Evolutionary conservation across 2,329 filamentous ascomycete genomes (phyloP), one percentile per base, ranked within the genome.

Genomic region (Phialemonium atrogriseum): DNA sequence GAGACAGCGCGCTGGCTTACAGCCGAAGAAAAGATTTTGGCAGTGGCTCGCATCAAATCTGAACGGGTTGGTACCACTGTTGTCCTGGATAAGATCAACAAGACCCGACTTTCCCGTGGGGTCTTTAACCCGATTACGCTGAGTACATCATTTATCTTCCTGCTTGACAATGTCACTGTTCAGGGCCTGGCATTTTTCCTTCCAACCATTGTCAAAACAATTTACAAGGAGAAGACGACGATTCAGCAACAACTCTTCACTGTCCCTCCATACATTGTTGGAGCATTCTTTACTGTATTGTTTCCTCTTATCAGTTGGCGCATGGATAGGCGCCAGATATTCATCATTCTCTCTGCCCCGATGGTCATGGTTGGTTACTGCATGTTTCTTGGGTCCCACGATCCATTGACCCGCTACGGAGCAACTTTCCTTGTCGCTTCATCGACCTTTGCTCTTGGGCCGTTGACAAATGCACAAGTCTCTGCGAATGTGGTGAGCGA

Each of bases 181-280:
- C 77, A 82, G 47, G 78, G 78, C 4, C 60, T 83, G 3, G 73
- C 73, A 1, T 81, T 82, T 60, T 84, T 84, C 55, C 56, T 69
- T 0, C 79, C 79, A 0, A 83, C 77, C 0, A 82, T 84, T 35
- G 73, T 84, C 27, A 55, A 56, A 19, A 80, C 71, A 3, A 81
- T 82, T 48, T 83, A 80, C 44, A 77, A 76, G 0, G 44, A 64
- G 2, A 53, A 58, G 28, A 61, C 58, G 7, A 66, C 75, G 5
- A 57, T 80, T 11, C 64, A 60, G 4, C 73, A 81, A 48, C 79
- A 84, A 52, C 68, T 83, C 0, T 68, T 70, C 43, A 83, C 77
- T 0, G 78, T 82, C 0, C 79, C 79, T 0, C 78, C 78, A 0
- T 83, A 82, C 45, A 51, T 75, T 1, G 69, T 82, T 0, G 78